Evolutionary conservation across 1,284 basidiomycete species (phyloP).

Genomic region (Amylostereum areolatum): DNA sequence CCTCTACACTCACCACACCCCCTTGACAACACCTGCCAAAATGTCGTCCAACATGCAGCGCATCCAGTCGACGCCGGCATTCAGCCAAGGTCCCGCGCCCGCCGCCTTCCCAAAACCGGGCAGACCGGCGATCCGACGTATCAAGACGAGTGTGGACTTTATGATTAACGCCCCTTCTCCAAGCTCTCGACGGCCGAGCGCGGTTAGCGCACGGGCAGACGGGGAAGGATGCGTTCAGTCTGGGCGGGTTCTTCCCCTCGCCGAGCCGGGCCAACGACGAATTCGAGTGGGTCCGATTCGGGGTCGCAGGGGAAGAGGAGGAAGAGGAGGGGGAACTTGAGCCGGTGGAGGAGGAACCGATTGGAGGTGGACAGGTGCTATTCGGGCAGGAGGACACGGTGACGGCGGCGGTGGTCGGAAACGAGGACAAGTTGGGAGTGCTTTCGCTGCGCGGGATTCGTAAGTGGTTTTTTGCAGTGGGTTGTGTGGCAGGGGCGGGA

Average conservation of each 20-base stretch:
- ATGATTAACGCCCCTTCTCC: slow-evolving; percentile 5
- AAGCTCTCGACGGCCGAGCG: background rate
- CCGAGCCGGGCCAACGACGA: slow-evolving; percentile 19
- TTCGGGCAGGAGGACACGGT: slow-evolving; percentile 18
- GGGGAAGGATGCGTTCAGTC: slow-evolving; percentile 43
- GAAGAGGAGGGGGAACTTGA: slow-evolving; percentile 1
- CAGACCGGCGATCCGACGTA: slow-evolving; percentile 12
- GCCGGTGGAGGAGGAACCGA: slow-evolving; percentile 6
- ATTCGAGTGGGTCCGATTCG: slow-evolving; percentile 32
- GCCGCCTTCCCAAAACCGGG: slow-evolving; percentile 3
- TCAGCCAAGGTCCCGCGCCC: slow-evolving; percentile 11
- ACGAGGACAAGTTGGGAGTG: slow-evolving; percentile 45
- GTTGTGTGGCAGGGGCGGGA: background rate
- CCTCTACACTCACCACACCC: background rate
- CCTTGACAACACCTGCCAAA: background rate
- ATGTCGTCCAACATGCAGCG: slow-evolving; percentile 21
- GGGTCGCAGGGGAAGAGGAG: slow-evolving; percentile 17
- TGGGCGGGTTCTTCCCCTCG: slow-evolving; percentile 44
- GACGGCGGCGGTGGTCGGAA: slow-evolving; percentile 30
- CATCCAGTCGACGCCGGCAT: slow-evolving; percentile 31
- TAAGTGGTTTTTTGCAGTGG: slow-evolving; percentile 13
- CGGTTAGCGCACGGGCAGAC: slow-evolving; percentile 11
- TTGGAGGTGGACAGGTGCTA: slow-evolving; percentile 19
- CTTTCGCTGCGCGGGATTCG: slow-evolving; percentile 27
- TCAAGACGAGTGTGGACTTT: slow-evolving; percentile 13